These are phyloP conservation scores for Paecilomyces variotii DNA, from an alignment of 2,329 filamentous ascomycete genomes.

Conservation along the genomic window DNA sequence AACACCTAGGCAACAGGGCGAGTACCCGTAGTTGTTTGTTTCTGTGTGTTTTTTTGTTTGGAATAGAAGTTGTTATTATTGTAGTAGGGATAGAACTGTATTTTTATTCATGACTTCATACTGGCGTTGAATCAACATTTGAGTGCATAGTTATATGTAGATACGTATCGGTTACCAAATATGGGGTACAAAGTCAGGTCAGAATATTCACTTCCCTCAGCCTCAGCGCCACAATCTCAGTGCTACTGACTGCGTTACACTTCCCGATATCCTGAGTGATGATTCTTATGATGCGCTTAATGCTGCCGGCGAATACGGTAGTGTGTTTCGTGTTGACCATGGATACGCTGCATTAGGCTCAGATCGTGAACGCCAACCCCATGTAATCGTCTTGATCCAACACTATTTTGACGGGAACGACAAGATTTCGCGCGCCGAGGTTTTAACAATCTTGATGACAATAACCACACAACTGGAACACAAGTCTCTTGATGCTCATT, in stretches of 20 bases:
- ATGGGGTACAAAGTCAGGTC: too few relatives aligned
- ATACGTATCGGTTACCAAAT: too few relatives aligned
- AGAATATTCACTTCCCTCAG: too few relatives aligned
- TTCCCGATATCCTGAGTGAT: neutral
- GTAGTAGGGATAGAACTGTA: too few relatives aligned
- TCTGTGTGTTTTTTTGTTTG: neutral
- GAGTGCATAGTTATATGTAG: too few relatives aligned
- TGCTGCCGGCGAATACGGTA: neutral
- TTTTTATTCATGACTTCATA: too few relatives aligned
- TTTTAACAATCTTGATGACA: neutral
- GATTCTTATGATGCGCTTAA: neutral
- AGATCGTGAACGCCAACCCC: neutral
- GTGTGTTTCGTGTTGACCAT: neutral
- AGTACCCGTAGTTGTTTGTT: neutral
- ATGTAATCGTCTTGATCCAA: neutral
- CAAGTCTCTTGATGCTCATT: neutral
- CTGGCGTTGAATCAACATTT: too few relatives aligned
- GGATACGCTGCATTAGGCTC: neutral
- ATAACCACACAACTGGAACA: constrained; percentile 1
- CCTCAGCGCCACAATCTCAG: too few relatives aligned
- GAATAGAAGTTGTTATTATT: neutral
- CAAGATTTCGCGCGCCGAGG: neutral
- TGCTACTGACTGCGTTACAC: too few relatives aligned
- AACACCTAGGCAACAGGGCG: neutral
- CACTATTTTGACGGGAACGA: neutral